Conservation (phyloP, 129 eudicot genomes). For the Flaveria ramosissima region DNA sequence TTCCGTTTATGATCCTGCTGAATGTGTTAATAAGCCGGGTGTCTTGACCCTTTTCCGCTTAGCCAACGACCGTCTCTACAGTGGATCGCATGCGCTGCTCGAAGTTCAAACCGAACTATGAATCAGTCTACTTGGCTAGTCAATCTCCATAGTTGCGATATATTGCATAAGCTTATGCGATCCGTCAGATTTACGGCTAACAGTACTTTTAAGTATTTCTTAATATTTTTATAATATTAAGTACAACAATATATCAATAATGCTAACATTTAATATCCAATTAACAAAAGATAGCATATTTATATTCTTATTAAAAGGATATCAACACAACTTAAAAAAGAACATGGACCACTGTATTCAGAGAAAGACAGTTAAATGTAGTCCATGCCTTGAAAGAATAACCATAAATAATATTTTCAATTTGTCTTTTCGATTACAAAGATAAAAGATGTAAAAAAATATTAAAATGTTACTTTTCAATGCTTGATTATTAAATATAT, state of each 20-base stretch:
- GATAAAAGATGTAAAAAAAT: neutral
- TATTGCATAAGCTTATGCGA: too few relatives aligned
- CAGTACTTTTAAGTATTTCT: neutral
- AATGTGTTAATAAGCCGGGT: too few relatives aligned
- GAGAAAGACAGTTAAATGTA: neutral
- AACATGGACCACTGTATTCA: neutral
- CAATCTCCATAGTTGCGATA: neutral
- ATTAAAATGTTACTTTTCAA: neutral
- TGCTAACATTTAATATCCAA: neutral
- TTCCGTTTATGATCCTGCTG: too few relatives aligned
- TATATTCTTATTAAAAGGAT: neutral
- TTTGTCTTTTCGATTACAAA: neutral
- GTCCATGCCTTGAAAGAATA: neutral
- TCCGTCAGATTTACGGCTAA: neutral
- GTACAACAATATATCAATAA: neutral
- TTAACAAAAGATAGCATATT: neutral
- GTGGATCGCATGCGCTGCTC: neutral
- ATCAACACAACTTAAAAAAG: neutral
- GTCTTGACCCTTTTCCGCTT: too few relatives aligned
- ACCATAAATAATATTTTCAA: neutral
- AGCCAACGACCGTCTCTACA: too few relatives aligned
- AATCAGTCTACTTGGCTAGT: neutral
- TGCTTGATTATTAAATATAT: neutral
- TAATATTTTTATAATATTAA: neutral
- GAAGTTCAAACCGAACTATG: neutral